Percentiles rank a stretch among this genome's conserved stretches.
phyloP scores from a whole-genome alignment of 371 early-diverging fungal species.

The Zychaea mexicana region DNA sequence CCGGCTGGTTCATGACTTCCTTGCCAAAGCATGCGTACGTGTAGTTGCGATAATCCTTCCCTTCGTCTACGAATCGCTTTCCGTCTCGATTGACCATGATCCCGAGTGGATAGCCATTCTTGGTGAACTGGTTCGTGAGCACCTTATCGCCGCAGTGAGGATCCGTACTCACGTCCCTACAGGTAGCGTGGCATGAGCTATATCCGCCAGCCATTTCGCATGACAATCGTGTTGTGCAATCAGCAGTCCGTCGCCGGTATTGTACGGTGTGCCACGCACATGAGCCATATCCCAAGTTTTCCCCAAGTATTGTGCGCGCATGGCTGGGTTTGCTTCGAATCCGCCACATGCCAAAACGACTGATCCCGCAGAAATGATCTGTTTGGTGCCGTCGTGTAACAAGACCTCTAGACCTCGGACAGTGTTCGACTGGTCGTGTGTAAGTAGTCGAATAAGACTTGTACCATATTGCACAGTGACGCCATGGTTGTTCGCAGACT shows the following conservation, averaged over 20 bases:
- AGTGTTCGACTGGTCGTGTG: not conserved
- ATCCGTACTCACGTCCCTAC: slow-evolving; percentile 22
- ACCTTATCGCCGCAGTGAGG: slow-evolving; percentile 14
- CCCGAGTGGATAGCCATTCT: slow-evolving; percentile 22
- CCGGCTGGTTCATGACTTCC: slow-evolving; percentile 20
- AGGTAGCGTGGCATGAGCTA: slow-evolving; percentile 20
- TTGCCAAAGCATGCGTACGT: slow-evolving; percentile 24
- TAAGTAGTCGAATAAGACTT: not conserved
- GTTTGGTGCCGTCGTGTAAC: not conserved
- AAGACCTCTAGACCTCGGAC: slow-evolving; percentile 12
- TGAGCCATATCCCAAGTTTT: slow-evolving; percentile 21
- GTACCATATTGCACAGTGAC: slow-evolving; percentile 17
- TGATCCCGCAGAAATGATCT: not conserved
- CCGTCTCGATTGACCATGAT: slow-evolving; percentile 21
- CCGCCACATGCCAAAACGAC: slow-evolving; percentile 21
- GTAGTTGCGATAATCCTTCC: slow-evolving; percentile 23
- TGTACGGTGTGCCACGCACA: slow-evolving; percentile 26
- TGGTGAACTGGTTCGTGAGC: slow-evolving; percentile 23
- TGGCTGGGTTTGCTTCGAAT: slow-evolving; percentile 16
- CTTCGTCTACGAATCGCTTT: slow-evolving; percentile 23
- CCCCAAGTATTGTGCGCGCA: slow-evolving; percentile 25
- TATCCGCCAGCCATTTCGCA: slow-evolving; percentile 15
- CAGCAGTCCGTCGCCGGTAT: slow-evolving; percentile 19
- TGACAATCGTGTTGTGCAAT: slow-evolving; percentile 19
- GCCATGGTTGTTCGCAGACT: slow-evolving; percentile 8